Evolutionary conservation across 257 asterid genomes (phyloP).

Genomic region (Nicotiana paniculata): DNA sequence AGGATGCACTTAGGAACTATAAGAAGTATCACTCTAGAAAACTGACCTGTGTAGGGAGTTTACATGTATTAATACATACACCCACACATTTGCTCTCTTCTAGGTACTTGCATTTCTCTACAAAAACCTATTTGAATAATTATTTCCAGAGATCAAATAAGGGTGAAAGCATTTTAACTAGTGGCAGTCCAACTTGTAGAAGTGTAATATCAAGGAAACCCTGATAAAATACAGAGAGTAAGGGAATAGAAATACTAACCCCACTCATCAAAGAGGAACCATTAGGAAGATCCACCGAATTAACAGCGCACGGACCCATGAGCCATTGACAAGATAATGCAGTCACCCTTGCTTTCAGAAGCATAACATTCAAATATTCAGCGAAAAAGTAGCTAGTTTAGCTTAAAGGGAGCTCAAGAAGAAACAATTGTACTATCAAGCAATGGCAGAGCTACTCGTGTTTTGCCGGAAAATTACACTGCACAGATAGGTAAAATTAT

Average conservation of each 20-base stretch:
- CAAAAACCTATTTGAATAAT: slow-evolving; percentile 44
- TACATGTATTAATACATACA: slow-evolving; percentile 74
- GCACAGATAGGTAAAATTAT: no score
- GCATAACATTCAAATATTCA: slow-evolving; percentile 3
- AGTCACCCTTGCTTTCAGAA: slow-evolving; percentile 78
- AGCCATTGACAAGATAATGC: slow-evolving; percentile 86
- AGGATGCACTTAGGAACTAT: not conserved
- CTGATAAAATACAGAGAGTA: not conserved
- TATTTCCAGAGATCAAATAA: not conserved
- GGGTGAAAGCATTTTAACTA: not conserved
- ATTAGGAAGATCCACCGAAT: slow-evolving; percentile 57
- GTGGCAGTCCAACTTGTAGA: not conserved
- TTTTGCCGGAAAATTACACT: not conserved
- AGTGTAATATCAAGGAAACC: not conserved
- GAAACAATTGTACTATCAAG: no score
- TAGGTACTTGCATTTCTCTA: slow-evolving; percentile 87
- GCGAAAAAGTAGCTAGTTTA: not conserved
- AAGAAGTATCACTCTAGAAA: not conserved
- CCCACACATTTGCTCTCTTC: slow-evolving; percentile 94
- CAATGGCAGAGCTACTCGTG: no score
- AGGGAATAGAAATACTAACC: slow-evolving; percentile 30
- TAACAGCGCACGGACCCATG: slow-evolving; percentile 74
- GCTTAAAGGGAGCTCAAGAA: not conserved
- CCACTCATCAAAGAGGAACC: slow-evolving; percentile 71
- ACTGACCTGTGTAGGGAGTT: slow-evolving; percentile 87